A percentile compares a stretch with the other conserved stretches of the same genome.
These are phyloP conservation scores for Aspergillus kassunensis DNA, from an alignment of 495 filamentous ascomycete species.

Conservation along the genomic window DNA sequence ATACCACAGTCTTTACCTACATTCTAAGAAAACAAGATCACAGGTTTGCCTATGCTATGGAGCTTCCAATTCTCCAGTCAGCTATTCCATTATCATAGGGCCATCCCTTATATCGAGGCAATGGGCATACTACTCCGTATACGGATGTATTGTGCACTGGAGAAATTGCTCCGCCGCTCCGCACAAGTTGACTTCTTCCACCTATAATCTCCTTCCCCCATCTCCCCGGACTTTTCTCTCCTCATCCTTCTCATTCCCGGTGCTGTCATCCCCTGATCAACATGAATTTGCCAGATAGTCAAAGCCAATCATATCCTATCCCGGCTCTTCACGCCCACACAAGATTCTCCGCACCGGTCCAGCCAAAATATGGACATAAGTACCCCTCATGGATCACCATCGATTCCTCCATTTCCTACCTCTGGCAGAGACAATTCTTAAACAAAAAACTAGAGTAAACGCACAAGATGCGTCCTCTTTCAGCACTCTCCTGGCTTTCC, in stretches of 20 bases:
- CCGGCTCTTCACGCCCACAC: too few species aligned
- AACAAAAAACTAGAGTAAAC: not conserved
- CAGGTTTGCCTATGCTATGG: too few species aligned
- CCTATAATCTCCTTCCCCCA: slow-evolving; percentile 9
- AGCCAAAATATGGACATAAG: not conserved
- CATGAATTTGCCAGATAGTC: not conserved
- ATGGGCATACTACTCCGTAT: too few species aligned
- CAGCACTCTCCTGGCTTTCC: not conserved
- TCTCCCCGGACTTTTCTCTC: not conserved
- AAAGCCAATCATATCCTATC: not conserved
- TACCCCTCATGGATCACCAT: not conserved
- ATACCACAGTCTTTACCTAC: too few species aligned
- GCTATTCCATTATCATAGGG: too few species aligned
- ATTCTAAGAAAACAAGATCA: too few species aligned
- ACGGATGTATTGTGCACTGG: too few species aligned
- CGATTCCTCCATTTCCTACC: not conserved
- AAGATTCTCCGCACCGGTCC: not conserved
- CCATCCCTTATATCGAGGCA: too few species aligned
- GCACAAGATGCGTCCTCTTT: not conserved
- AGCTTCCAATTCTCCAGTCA: too few species aligned
- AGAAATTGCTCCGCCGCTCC: slow-evolving; percentile 7
- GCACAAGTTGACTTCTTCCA: slow-evolving; percentile 14
- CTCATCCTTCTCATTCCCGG: not conserved
- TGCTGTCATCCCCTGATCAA: too few species aligned
- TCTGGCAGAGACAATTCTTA: not conserved